Base-by-base conservation (phyloP, 345 rosid genomes). In the Bretschneidera sinensis region DNA sequence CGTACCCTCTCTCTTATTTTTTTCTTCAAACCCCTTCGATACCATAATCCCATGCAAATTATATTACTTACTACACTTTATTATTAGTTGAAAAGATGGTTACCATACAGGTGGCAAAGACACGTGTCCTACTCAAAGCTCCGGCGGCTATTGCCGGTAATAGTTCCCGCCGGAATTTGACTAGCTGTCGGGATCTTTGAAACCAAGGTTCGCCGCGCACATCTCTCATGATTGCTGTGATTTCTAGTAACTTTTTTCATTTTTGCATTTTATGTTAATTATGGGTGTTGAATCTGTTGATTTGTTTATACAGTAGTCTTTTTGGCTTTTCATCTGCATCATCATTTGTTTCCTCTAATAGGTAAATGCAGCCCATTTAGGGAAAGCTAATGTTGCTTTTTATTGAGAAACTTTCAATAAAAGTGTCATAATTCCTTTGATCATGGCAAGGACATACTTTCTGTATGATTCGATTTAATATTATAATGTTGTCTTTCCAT, bases 31-130 rank as follows among this genome's bases (percentile, higher is more conserved):
- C 72, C 51, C 51, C 60, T 43, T 54, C 63, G 11, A 56, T 62
- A 28, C 54, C 61, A 59, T 64, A 61, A 59, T 60, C 65, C 73
- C 78, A 74, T 74, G 81, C 76, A 71, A 69, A 73, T 25, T 54
- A 51, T 14, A 7, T 51, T 9, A 19, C 16, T 58, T 61, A 57
- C n/a, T n/a, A n/a, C n/a, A n/a, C 72, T 71, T 71, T 71, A 64
- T 58, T 71, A 10, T 24, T 28, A 24, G 63, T 18, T 58, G 70
- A 74, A 61, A 67, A 49, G 77, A 69, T 58, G 43, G 57, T 60
- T 62, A 0, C 21, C 62, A 35, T 16, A 74, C 80, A 71, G 75
- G 77, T 77, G 77, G 68, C 73, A 28, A 9, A 54, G 51, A 67
- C 80, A 72, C 71, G 70, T 72, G 79, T 58, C 51, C 0, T 2